Base-by-base conservation (phyloP, 2,329 filamentous ascomycete genomes). In the Alternaria triticina region DNA sequence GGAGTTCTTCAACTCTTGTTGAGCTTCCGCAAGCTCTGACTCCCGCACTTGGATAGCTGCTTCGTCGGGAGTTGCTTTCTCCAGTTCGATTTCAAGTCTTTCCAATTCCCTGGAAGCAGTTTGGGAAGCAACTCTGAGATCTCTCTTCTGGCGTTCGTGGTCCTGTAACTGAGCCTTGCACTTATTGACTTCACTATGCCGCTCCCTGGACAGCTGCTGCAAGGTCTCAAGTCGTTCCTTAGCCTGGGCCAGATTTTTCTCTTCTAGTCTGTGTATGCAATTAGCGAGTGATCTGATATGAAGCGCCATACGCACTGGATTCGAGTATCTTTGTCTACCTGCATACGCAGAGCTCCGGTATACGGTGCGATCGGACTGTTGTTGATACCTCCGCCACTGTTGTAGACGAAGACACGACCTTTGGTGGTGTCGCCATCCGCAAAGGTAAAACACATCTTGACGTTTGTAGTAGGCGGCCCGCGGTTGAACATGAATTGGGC, bases 251-350 rank as follows among this genome's bases (percentile, higher is more conserved):
- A 88, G 74, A 20, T 81, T 80, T 40, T 83, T 80, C 59, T 81
- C 78, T 67, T 87, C 85, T 50, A 83, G 70, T 23, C 73, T 77
- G 61, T 8, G 40, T 5, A 12, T 28, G 22, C 12, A 17, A 30
- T 74, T 23, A 73, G 65, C 22, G 46, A 5, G 17, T 44, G 11
- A 20, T 22, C 17, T 11, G 4, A 22, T 20, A 7, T 27, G 17
- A 28, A 33, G 4, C 25, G 12, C 13, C 11, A 23, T 52, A 52
- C 57, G 54, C 74, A 87, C 82, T 79, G 83, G 44, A 94, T 86
- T 72, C 93, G 91, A 17, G 86, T 87, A 60, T 88, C 90, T 25
- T 88, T 84, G 74, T 97, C 92, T 1, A 91, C 90, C 74, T 90
- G 91, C 89, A 97, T 96, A n/a, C 94, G 88, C 23, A 91, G 84